Percentiles rank a stretch among this genome's conserved stretches.
phyloP scores from a whole-genome alignment of 2,329 filamentous ascomycete genomes.

The Neofusicoccum ribis region DNA sequence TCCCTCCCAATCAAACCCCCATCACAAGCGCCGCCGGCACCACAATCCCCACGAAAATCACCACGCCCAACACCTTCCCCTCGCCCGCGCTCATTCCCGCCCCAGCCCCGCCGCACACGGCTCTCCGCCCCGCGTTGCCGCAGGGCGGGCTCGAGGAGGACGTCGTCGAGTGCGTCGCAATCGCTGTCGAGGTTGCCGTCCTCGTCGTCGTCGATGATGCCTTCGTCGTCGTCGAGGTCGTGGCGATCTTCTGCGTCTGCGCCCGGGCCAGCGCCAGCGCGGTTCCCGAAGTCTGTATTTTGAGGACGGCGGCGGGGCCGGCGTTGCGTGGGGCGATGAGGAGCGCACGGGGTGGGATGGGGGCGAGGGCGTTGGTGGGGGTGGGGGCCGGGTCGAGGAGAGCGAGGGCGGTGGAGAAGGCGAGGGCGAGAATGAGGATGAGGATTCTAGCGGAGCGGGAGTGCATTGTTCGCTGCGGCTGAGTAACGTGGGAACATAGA shows the following conservation, averaged over 20 bases:
- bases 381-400: background rate
- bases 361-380: background rate
- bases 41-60: background rate
- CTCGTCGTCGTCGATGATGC: no score
- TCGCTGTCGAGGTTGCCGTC: no score
- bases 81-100: background rate
- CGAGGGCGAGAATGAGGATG: background rate
- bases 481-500: background rate
- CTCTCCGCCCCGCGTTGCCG: no score
- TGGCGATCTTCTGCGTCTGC: no score
- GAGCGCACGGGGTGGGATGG: no score
- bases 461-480: background rate
- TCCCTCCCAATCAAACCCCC: background rate
- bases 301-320: no score
- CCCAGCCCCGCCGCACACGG: background rate
- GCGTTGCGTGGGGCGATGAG: background rate
- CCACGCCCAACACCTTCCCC: background rate
- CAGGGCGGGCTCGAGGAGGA: no score
- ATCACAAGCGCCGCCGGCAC: background rate
- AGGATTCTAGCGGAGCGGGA: background rate
- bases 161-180: no score
- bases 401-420: no score
- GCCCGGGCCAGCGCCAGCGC: no score
- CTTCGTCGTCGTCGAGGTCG: no score
- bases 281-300: no score